Percentiles rank a stretch among this genome's conserved stretches.
These are phyloP conservation scores for Cytospora leucostoma DNA, from an alignment of 2,329 filamentous ascomycete species.

Conservation along the genomic window DNA sequence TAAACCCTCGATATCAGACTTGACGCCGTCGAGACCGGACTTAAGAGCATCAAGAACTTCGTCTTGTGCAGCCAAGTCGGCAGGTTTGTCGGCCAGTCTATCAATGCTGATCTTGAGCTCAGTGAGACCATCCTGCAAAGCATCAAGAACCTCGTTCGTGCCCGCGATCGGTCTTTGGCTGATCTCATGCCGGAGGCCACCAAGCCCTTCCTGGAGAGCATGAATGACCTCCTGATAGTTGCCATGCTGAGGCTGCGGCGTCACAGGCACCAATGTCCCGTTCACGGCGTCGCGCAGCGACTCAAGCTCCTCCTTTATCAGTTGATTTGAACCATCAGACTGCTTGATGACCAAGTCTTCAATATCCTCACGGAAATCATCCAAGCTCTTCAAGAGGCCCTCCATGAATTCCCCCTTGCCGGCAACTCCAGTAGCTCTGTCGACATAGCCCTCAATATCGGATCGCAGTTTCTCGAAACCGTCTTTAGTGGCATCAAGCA, in stretches of 20 bases:
- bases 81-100: constrained; percentile 72
- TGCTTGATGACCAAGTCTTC: constrained; percentile 57
- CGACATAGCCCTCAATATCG: constrained; percentile 81
- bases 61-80: constrained; percentile 80
- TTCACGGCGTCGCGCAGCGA: constrained; percentile 78
- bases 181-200: constrained; percentile 74
- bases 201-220: constrained; percentile 70
- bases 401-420: constrained; percentile 80
- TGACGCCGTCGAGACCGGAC: constrained; percentile 74
- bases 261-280: constrained; percentile 63
- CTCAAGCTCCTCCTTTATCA: constrained; percentile 80
- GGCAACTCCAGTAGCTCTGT: constrained; percentile 67
- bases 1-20: constrained; percentile 75
- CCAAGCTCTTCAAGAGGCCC: constrained; percentile 64
- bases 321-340: constrained; percentile 59
- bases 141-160: constrained; percentile 85
- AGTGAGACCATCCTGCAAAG: constrained; percentile 83
- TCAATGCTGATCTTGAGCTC: constrained; percentile 78
- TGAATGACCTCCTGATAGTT: constrained; percentile 69
- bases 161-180: constrained; percentile 65
- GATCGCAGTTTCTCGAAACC: constrained; percentile 77
- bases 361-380: constrained; percentile 68
- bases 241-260: constrained; percentile 44
- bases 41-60: constrained; percentile 89
- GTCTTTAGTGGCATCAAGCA: constrained; percentile 84